These are phyloP conservation scores for Floccularia luteovirens DNA, from an alignment of 768 basidiomycete species.

Conservation along the genomic window DNA sequence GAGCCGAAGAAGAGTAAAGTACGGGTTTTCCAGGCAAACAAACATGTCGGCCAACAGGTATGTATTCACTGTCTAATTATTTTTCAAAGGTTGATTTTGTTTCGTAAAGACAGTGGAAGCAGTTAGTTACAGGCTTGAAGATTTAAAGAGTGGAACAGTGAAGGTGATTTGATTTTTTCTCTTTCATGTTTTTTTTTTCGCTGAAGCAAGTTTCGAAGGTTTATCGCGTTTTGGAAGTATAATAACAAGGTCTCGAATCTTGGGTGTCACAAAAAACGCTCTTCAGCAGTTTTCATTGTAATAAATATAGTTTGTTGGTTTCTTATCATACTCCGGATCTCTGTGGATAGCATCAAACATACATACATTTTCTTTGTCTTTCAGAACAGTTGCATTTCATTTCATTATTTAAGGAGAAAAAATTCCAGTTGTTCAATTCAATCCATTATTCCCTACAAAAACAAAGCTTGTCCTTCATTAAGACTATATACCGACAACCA, in stretches of 20 bases:
- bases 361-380: too few species aligned
- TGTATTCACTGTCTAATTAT: constrained; percentile 17
- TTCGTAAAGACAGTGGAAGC: constrained; percentile 49
- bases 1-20: constrained; percentile 86
- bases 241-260: not conserved
- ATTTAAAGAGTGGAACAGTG: constrained; percentile 77
- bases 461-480: too few species aligned
- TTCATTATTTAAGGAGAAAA: too few species aligned
- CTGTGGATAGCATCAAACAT: too few species aligned
- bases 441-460: too few species aligned
- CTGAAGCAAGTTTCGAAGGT: constrained; percentile 15
- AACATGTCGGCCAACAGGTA: constrained; percentile 79
- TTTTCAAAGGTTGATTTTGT: constrained; percentile 1
- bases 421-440: too few species aligned
- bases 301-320: too few species aligned
- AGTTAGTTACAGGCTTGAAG: constrained; percentile 84
- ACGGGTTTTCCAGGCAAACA: constrained; percentile 79
- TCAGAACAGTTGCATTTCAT: too few species aligned
- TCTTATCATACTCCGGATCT: too few species aligned
- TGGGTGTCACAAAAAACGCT: not conserved
- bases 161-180: constrained; percentile 41
- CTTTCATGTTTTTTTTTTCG: not conserved
- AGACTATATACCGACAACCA: too few species aligned
- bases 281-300: not conserved
- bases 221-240: constrained; percentile 31